These are phyloP conservation scores for Vicia sativa DNA, from an alignment of 306 rosid species.

Conservation along the genomic window DNA sequence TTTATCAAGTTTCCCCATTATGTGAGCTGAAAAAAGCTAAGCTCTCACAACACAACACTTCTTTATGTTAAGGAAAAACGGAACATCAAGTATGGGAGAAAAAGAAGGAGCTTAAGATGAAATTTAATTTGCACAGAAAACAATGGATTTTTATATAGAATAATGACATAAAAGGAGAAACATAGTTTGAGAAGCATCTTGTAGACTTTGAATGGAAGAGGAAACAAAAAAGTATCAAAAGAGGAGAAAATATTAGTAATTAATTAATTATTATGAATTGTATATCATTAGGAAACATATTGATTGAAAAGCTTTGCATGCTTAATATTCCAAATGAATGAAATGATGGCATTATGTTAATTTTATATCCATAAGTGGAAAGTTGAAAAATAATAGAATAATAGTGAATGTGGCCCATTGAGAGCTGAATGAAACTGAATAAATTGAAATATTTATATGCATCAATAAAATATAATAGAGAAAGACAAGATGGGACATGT, in stretches of 20 bases:
- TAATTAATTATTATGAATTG: not conserved
- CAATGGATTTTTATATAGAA: constrained; percentile 43
- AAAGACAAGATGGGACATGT: constrained; percentile 35
- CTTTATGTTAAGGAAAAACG: constrained; percentile 7
- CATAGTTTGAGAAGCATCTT: constrained; percentile 40
- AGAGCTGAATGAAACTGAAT: constrained; percentile 4
- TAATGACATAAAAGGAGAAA: constrained; percentile 19
- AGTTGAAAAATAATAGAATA: constrained; percentile 3
- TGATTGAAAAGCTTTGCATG: constrained; percentile 38
- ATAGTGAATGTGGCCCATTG: constrained; percentile 22
- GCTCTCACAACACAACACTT: constrained; percentile 9
- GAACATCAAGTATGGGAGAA: not conserved
- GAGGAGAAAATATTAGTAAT: not conserved
- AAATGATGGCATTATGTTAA: constrained; percentile 11
- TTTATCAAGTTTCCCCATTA: constrained; percentile 75
- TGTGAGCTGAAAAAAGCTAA: constrained; percentile 2
- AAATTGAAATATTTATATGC: constrained; percentile 43
- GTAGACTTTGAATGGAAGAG: not conserved
- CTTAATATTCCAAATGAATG: constrained; percentile 35
- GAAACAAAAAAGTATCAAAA: not conserved
- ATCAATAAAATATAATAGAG: constrained; percentile 24
- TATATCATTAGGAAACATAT: constrained; percentile 15
- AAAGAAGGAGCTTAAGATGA: constrained; percentile 44
- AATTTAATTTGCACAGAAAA: constrained; percentile 48
- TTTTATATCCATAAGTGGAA: not conserved